phyloP scores from a whole-genome alignment of 306 rosid genomes.

The Argentina anserina region DNA sequence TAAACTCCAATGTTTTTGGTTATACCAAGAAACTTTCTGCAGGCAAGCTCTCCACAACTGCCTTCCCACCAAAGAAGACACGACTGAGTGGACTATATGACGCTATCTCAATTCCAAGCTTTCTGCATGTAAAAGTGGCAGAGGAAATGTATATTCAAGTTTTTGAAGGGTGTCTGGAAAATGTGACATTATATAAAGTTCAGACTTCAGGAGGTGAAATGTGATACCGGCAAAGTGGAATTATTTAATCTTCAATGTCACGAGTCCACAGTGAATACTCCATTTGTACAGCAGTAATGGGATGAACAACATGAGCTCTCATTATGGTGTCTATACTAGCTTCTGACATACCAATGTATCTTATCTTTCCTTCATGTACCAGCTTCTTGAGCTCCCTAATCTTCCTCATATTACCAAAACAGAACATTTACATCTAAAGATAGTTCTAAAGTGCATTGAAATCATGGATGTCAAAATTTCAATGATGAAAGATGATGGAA shows the following conservation, averaged over 20 bases:
- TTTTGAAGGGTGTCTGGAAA: not conserved
- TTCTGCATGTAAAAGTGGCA: constrained; percentile 26
- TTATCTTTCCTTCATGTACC: constrained; percentile 62
- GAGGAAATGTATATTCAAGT: not conserved
- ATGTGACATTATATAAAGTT: not conserved
- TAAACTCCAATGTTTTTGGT: not conserved
- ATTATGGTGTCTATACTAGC: constrained; percentile 55
- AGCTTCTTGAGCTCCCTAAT: constrained; percentile 46
- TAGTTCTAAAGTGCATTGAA: not conserved
- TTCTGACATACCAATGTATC: constrained; percentile 57
- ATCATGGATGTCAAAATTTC: too few species aligned
- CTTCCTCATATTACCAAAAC: not conserved
- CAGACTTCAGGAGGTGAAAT: too few species aligned
- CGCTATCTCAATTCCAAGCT: constrained; percentile 70
- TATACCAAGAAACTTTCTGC: constrained; percentile 48
- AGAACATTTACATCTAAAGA: not conserved
- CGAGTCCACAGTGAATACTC: constrained; percentile 68
- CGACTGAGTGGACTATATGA: constrained; percentile 71
- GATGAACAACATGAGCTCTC: constrained; percentile 71
- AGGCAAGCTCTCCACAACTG: constrained; percentile 50
- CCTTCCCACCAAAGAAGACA: constrained; percentile 73
- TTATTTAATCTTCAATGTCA: constrained; percentile 56
- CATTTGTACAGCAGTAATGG: constrained; percentile 73
- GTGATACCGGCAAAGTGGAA: constrained; percentile 62
- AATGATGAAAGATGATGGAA: not conserved